Conservation (phyloP, 768 basidiomycete species). For the Thelephora ganbajun region DNA sequence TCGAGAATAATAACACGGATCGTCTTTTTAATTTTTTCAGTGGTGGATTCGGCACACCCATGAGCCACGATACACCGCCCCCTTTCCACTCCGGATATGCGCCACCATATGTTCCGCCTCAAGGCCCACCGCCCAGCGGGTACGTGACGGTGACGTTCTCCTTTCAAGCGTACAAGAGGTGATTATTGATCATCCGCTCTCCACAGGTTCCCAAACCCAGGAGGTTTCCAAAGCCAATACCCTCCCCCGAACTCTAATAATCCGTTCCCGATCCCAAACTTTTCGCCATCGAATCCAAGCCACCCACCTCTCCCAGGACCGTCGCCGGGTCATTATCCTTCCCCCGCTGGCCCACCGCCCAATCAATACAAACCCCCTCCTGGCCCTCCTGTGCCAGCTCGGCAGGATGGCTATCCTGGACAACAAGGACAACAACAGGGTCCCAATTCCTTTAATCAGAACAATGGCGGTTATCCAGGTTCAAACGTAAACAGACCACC, state of each 20-base stretch:
- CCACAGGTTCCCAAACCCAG: background rate
- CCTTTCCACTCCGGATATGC: constrained; percentile 9
- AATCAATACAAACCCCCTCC: background rate
- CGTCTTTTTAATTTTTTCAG: constrained; percentile 1
- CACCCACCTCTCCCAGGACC: constrained; percentile 4
- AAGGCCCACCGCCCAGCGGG: constrained; percentile 7
- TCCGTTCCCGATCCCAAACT: background rate
- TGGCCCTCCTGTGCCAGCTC: constrained; percentile 6
- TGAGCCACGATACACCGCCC: background rate
- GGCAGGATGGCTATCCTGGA: background rate
- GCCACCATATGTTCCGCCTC: constrained; percentile 12
- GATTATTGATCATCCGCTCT: background rate
- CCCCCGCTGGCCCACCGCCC: background rate
- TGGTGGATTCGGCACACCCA: constrained; percentile 5
- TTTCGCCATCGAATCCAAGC: constrained; percentile 1
- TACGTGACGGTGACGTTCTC: constrained; percentile 11
- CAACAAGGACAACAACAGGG: constrained; percentile 2
- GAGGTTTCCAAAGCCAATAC: background rate
- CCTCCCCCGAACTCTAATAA: background rate
- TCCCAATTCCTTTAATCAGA: background rate
- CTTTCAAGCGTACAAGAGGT: constrained; percentile 1
- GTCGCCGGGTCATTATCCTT: background rate
- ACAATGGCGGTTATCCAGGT: background rate
- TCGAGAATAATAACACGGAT: constrained; percentile 8
- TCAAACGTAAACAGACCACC: background rate